Percentiles rank a stretch among this genome's conserved stretches.
Conservation (phyloP, 192 early-diverging fungal genomes). For the Podila epicladia region DNA sequence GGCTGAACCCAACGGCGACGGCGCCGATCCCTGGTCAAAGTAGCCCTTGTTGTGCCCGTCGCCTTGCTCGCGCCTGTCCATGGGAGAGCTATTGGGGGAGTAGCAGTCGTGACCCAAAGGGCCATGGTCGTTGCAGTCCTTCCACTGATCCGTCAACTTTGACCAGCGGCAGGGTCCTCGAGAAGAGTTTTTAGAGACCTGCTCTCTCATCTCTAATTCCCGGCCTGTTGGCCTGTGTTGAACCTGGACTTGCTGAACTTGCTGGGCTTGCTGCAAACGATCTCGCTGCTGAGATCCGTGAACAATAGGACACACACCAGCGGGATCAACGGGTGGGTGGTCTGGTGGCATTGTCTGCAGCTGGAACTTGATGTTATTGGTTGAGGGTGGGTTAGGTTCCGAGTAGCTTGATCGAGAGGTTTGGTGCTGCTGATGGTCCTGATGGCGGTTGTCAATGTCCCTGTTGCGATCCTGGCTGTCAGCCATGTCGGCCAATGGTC, state of each 20-base stretch:
- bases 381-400: neutral
- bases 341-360: conserved; percentile 48
- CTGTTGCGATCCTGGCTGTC: conserved; percentile 46
- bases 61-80: neutral
- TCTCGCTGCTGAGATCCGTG: conserved; percentile 40
- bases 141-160: conserved; percentile 36
- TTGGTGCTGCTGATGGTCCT: conserved; percentile 40
- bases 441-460: conserved; percentile 48
- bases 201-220: conserved; percentile 22
- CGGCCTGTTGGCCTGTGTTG: neutral
- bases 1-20: neutral
- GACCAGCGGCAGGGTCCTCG: conserved; percentile 25
- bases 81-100: neutral
- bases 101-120: conserved; percentile 17
- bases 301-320: conserved; percentile 44
- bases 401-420: neutral
- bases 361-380: conserved; percentile 27
- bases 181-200: neutral
- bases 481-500: conserved; percentile 45
- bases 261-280: conserved; percentile 10
- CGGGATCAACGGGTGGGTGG: conserved; percentile 31
- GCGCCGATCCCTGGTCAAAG: conserved; percentile 5
- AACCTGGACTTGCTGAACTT: conserved; percentile 5
- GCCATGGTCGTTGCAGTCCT: conserved; percentile 25
- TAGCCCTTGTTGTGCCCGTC: conserved; percentile 13